These are phyloP conservation scores for Neofusicoccum kwambonambiense DNA, from an alignment of 2,329 filamentous ascomycete species.

Conservation along the genomic window DNA sequence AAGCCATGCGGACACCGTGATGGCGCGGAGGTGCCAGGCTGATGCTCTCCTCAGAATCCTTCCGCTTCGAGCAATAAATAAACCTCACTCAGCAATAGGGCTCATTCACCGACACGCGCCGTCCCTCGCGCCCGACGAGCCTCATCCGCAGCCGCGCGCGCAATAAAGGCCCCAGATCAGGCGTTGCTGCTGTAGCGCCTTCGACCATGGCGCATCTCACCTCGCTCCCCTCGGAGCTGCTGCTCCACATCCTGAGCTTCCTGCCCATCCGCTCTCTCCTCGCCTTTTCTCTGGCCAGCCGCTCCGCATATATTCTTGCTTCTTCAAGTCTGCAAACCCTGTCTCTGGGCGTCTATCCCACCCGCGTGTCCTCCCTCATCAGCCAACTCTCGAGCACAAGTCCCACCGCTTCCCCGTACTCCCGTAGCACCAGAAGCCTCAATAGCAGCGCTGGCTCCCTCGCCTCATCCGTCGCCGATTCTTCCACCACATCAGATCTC, in stretches of 20 bases:
- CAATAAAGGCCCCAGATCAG: neutral
- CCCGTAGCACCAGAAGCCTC: conserved; percentile 15
- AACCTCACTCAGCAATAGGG: conserved; percentile 9
- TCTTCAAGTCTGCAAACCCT: conserved; percentile 57
- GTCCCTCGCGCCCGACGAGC: neutral
- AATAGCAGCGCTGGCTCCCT: neutral
- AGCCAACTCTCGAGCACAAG: conserved; percentile 52
- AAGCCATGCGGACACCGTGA: conserved; percentile 1
- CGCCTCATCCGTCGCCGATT: neutral
- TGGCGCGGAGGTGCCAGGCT: neutral
- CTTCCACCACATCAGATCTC: neutral
- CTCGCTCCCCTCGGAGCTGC: conserved; percentile 33
- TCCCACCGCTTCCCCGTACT: conserved; percentile 16
- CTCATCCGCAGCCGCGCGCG: neutral
- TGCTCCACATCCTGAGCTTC: conserved; percentile 32
- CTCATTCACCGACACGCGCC: neutral
- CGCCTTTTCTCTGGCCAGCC: conserved; percentile 34
- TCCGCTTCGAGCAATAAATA: neutral
- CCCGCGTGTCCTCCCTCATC: conserved; percentile 71
- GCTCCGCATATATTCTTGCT: conserved; percentile 28
- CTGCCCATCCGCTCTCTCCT: conserved; percentile 34
- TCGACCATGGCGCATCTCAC: conserved; percentile 9
- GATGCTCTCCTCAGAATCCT: conserved; percentile 6
- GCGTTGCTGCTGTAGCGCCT: neutral
- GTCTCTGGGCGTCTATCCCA: conserved; percentile 80